Percentiles rank a stretch among this genome's conserved stretches.
phyloP scores from a whole-genome alignment of 2,329 filamentous ascomycete species.

The Calonectria pauciramosa region DNA sequence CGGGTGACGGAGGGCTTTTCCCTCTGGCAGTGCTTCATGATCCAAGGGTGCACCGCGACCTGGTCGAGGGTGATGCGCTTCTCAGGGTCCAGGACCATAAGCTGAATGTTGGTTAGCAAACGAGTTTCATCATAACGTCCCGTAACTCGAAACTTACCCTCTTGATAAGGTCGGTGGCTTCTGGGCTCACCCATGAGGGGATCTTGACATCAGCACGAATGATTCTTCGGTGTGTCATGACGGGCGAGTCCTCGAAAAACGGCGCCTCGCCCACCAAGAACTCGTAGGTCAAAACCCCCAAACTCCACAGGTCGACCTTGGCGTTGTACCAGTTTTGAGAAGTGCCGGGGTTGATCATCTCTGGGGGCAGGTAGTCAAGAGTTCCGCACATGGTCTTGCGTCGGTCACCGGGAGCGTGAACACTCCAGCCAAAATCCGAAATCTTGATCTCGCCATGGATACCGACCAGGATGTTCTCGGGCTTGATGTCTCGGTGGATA shows the following conservation, averaged over 20 bases:
- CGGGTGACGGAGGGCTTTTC: constrained; percentile 63
- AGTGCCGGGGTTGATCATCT: constrained; percentile 91
- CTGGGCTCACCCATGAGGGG: constrained; percentile 88
- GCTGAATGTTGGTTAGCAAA: constrained; percentile 61
- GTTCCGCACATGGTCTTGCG: constrained; percentile 97
- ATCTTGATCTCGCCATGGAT: constrained; percentile 99
- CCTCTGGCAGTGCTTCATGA: constrained; percentile 91
- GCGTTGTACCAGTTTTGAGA: constrained; percentile 92
- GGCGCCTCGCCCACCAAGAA: constrained; percentile 96
- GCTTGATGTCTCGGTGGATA: constrained; percentile 98
- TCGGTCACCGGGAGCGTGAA: constrained; percentile 95
- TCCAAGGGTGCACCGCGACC: constrained; percentile 93
- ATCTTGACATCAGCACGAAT: constrained; percentile 91
- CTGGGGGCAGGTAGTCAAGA: constrained; percentile 95
- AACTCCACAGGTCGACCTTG: constrained; percentile 96
- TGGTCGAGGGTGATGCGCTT: constrained; percentile 93
- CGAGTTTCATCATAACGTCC: background rate
- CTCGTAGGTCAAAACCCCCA: constrained; percentile 96
- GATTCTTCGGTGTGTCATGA: constrained; percentile 95
- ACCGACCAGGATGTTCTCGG: constrained; percentile 95
- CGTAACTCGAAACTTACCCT: constrained; percentile 68
- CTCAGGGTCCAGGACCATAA: constrained; percentile 92
- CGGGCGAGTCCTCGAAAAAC: constrained; percentile 88
- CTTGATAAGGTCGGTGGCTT: constrained; percentile 94
- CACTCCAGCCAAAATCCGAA: constrained; percentile 98